Conservation (phyloP, 1,284 basidiomycete genomes). For the Pseudozyma sp. region DNA sequence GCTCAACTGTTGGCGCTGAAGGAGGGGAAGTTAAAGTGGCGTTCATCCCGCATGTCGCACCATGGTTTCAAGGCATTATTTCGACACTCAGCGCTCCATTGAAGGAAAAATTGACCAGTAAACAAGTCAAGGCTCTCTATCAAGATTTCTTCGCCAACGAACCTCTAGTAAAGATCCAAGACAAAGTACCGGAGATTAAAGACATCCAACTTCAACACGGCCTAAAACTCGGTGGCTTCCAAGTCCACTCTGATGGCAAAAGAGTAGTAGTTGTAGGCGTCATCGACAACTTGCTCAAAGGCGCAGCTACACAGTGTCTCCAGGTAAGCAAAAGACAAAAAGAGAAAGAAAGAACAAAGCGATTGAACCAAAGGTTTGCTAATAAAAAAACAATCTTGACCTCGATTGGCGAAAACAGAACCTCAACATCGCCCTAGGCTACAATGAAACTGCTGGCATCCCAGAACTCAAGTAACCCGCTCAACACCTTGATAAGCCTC, state of each 20-base stretch:
- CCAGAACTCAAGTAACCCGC: constrained; percentile 58
- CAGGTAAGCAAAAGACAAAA: constrained; percentile 70
- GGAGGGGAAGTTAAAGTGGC: constrained; percentile 75
- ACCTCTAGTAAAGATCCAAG: constrained; percentile 77
- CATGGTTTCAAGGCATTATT: constrained; percentile 98
- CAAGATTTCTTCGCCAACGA: constrained; percentile 82
- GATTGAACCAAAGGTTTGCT: no score
- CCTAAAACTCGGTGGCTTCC: constrained; percentile 90
- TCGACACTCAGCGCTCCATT: constrained; percentile 88
- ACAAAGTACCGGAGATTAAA: constrained; percentile 80
- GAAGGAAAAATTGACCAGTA: constrained; percentile 75
- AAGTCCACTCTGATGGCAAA: constrained; percentile 88
- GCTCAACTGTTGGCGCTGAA: neutral
- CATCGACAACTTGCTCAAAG: constrained; percentile 94
- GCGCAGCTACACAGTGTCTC: constrained; percentile 96
- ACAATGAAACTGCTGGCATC: constrained; percentile 89
- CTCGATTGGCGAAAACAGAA: constrained; percentile 72
- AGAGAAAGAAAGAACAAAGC: no score
- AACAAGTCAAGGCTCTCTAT: constrained; percentile 81
- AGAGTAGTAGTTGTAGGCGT: constrained; percentile 83
- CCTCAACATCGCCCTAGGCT: constrained; percentile 91
- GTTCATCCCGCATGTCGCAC: constrained; percentile 87
- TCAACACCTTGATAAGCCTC: neutral
- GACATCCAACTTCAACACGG: constrained; percentile 87
- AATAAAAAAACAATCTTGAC: no score